Percentiles rank a stretch among this genome's conserved stretches.
Evolutionary conservation across 768 basidiomycete species (phyloP).

Genomic region (Pleurotus tuber-regium): DNA sequence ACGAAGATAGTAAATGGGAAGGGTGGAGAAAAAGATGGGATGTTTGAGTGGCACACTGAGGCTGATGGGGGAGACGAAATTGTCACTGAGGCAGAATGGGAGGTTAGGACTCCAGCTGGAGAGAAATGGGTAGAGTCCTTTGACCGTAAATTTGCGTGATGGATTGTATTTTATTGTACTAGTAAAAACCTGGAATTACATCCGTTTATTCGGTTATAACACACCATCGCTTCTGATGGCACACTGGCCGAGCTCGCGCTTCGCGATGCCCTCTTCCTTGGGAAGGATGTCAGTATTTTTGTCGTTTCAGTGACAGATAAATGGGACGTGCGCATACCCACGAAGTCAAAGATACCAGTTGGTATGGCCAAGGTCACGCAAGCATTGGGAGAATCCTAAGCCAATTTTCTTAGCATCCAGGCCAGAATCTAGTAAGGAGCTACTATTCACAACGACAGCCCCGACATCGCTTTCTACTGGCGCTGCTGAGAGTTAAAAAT

Average conservation of each 20-base stretch:
- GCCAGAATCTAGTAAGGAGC: background rate
- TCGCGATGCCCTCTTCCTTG: slow-evolving; percentile 57
- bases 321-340: slow-evolving; percentile 26
- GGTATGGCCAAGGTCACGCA: slow-evolving; percentile 74
- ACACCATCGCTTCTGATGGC: slow-evolving; percentile 65
- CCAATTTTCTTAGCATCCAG: background rate
- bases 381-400: slow-evolving; percentile 72
- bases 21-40: slow-evolving; percentile 53
- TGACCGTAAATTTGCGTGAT: background rate
- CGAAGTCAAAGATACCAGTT: slow-evolving; percentile 72
- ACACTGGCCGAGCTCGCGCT: slow-evolving; percentile 60
- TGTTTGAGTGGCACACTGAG: slow-evolving; percentile 48
- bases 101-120: slow-evolving; percentile 42
- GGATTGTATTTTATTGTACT: background rate
- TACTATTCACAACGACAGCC: slow-evolving; percentile 56
- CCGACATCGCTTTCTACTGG: slow-evolving; percentile 69
- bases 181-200: no score
- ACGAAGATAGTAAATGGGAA: slow-evolving; percentile 37
- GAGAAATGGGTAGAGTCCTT: slow-evolving; percentile 24
- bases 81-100: slow-evolving; percentile 48
- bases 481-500: slow-evolving; percentile 65
- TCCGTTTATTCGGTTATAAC: slow-evolving; percentile 23
- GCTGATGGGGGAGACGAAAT: slow-evolving; percentile 41
- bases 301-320: background rate
- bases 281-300: slow-evolving; percentile 60